Evolutionary conservation across 495 filamentous ascomycete genomes (phyloP).

Genomic region (Cetradonia linearis): DNA sequence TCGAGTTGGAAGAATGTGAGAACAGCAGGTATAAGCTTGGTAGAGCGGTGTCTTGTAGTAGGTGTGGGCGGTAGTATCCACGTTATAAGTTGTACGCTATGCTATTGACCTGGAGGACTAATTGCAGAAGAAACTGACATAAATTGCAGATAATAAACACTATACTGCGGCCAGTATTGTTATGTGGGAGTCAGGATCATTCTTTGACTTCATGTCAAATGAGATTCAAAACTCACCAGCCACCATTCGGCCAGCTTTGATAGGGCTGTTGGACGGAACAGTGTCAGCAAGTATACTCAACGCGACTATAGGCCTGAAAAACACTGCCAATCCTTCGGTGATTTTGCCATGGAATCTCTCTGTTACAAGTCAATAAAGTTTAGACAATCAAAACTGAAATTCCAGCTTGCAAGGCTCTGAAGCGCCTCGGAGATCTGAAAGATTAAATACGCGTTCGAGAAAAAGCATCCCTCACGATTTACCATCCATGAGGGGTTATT

Average conservation of each 20-base stretch:
- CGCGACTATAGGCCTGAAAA: neutral
- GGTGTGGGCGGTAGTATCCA: neutral
- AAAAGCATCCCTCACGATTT: no score
- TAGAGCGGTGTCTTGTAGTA: neutral
- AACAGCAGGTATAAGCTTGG: neutral
- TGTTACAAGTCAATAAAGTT: no score
- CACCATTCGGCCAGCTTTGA: neutral
- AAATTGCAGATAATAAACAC: neutral
- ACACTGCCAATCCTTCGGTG: neutral
- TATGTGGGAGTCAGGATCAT: conserved; percentile 2
- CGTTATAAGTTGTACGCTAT: neutral
- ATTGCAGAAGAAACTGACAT: neutral
- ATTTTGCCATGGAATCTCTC: neutral
- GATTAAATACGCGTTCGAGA: no score
- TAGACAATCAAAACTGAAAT: no score
- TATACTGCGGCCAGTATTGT: neutral
- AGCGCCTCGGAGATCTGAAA: no score
- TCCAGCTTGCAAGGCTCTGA: no score
- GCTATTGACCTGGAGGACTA: neutral
- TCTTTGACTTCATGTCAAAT: neutral
- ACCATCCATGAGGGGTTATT: no score
- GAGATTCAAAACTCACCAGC: neutral
- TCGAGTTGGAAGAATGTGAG: neutral
- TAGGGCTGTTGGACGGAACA: neutral
- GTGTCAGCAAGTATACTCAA: neutral